Base-by-base conservation (phyloP, 1,284 basidiomycete species). In the Trichosporon coremiiforme region DNA sequence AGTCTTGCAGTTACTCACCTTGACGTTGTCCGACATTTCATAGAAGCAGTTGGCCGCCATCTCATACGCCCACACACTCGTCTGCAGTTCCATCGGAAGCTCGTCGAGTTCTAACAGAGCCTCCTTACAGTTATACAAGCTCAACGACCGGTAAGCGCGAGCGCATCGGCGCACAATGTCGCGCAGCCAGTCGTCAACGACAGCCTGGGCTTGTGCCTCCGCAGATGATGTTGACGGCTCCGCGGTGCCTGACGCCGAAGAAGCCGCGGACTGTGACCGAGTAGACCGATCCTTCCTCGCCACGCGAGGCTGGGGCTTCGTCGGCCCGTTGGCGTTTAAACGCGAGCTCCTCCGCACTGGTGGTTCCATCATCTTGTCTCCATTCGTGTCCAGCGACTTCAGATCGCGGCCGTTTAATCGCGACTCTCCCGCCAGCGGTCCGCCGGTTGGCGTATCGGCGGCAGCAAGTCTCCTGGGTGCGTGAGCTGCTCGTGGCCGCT, bases 41-140 rank as follows among this genome's bases (percentile, higher is more conserved):
- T 94, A 96, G 79, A 93, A 90, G 47, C 92, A 91, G 80, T 89
- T 88, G 6, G 91, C 95, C 33, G 91, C 87, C 86, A 95, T 88
- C 29, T 90, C 88, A 78, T 94, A 86, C 50, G 92, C 90, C 86
- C 89, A 90, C 65, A 90, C 87, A 55, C 90, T 90, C 69, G 88
- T 85, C 80, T 92, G 90, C 73, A 95, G 89, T 68, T 87, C 86
- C 68, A 85, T 81, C n/a, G 94, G 93, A 74, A 98, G 85, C 74
- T 86, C 85, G 77, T 91, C 90, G 62, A 97, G 84, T 78, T 91
- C 90, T 53, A 87, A 86, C 47, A 96, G 82, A 77, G 91, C 94
- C 75, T 86, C 86, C 73, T 87, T 85, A 74, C 90, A 92, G 75
- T 93, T 89, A 82, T 92, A 97, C 76, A 88, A 82, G 36, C 90